Base-by-base conservation (phyloP, 305 asterid genomes). In the Caryopteris hybrid region DNA sequence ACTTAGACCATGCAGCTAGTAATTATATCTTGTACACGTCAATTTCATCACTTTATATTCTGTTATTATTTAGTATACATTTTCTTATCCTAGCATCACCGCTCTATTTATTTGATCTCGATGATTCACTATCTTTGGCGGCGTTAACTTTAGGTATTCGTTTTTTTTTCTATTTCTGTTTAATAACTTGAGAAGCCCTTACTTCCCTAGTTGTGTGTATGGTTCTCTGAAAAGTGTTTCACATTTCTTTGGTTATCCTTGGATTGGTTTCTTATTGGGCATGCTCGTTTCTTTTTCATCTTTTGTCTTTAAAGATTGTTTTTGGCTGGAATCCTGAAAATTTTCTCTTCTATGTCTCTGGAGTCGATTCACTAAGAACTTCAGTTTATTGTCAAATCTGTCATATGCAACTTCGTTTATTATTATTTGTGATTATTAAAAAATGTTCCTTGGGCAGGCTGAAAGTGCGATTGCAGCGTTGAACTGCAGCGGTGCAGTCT, bases 391-490 rank as follows among this genome's bases (percentile, higher is more conserved):
- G n/a, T n/a, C n/a, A n/a, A n/a, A n/a, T n/a, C n/a, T n/a, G n/a
- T n/a, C n/a, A n/a, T n/a, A n/a, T n/a, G n/a, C n/a, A n/a, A n/a
- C n/a, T n/a, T n/a, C n/a, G n/a, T n/a, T n/a, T n/a, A n/a, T n/a
- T n/a, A n/a, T n/a, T n/a, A n/a, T n/a, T n/a, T n/a, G n/a, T n/a
- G n/a, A n/a, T n/a, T n/a, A n/a, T n/a, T n/a, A n/a, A n/a, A n/a
- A n/a, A n/a, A n/a, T n/a, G 13, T 36, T 39, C 42, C 29, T 63
- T 56, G 75, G 70, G 85, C 89, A 91, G 97, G 98, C 98, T 73
- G 96, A 92, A 77, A 90, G 96, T 80, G 98, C 98, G 61, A 92
- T 88, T 47, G 96, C 91, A 11, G 98, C 98, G 56, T 84, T 92
- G 73, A 88, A 90, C 84, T 90, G 96, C 81, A 92, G 98, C 53